Base-by-base conservation (phyloP, 2,329 filamentous ascomycete genomes). In the Corynespora cassiicola region DNA sequence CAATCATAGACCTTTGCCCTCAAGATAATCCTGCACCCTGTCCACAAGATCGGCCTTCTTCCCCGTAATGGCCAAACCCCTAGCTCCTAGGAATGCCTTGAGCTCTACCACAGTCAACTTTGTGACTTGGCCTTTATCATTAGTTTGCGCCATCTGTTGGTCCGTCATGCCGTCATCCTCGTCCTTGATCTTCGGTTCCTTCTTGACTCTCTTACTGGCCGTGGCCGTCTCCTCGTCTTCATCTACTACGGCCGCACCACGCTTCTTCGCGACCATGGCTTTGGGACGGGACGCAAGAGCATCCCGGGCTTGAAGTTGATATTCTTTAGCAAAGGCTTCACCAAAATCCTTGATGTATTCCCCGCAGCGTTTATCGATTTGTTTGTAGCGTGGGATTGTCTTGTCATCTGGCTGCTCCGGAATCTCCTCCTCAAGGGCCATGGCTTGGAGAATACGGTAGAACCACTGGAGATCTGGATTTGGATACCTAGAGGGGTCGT, bases 381-480 rank as follows among this genome's bases (percentile, higher is more conserved):
- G 89, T 53, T 81, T 86, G 68, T 86, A 90, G 56, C 87, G 89
- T 2, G 94, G 94, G 10, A 88, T 65, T 0, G 94, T 97, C 50
- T 87, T 85, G 61, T 99, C 94, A 32, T 85, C 80, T 2, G 80
- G 75, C 29, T 78, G 71, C 14, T 87, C 85, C 0, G 91, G 91
- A 1, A 95, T 73, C 52, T 96, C 91, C 63, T 99, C 94, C 22
- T 96, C 91, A 1, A 99, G 76, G 0, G 94, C 94, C 40, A 96
- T 78, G 6, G 88, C 87, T 69, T 99, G 94, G 1, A 99, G 74
- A 29, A 99, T 95, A 46, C 84, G 86, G 75, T 97, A 99, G 72
- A 97, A 94, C 91, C 92, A 99, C 70, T 99, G 94, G 16, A 99
- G 76, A 7, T 88, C 81, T 61, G 91, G 90, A 47, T 99, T 99